Evolutionary conservation across 2,329 filamentous ascomycete species (phyloP).

Genomic region (Botrytis squamosa): DNA sequence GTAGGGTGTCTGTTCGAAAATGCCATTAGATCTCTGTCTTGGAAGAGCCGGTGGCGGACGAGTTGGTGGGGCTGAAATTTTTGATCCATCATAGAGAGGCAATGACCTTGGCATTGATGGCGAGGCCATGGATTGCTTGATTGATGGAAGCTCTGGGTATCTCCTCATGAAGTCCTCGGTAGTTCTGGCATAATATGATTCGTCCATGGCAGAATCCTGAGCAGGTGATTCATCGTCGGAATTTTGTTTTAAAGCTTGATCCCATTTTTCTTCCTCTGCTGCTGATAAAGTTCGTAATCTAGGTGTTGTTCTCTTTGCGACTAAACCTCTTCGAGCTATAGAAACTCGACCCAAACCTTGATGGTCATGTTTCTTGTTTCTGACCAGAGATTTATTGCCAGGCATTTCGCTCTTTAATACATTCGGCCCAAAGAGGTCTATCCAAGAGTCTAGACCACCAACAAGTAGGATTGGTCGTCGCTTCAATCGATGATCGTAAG

Average conservation of each 20-base stretch:
- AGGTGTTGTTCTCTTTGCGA: conserved; percentile 44
- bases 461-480: conserved; percentile 72
- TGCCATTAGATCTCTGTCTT: conserved; percentile 74
- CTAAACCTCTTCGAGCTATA: conserved; percentile 37
- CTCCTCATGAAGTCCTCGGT: conserved; percentile 82
- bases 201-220: conserved; percentile 47
- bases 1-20: conserved; percentile 55
- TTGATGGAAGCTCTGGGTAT: conserved; percentile 69
- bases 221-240: conserved; percentile 44
- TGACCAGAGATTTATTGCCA: conserved; percentile 42
- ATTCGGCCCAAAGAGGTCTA: conserved; percentile 67
- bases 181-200: conserved; percentile 60
- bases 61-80: conserved; percentile 40
- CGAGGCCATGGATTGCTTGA: conserved; percentile 58
- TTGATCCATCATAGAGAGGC: conserved; percentile 35
- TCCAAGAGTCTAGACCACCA: conserved; percentile 85
- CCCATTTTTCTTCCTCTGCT: conserved; percentile 79
- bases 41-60: conserved; percentile 54
- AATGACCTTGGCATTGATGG: conserved; percentile 16
- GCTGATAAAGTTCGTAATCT: conserved; percentile 68
- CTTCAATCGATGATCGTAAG: conserved; percentile 72
- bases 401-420: conserved; percentile 55
- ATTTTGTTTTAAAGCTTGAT: conserved; percentile 71
- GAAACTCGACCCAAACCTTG: conserved; percentile 52
- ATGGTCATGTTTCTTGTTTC: conserved; percentile 37